Conservation (phyloP, 345 rosid genomes). For the Eucalyptus cloeziana region DNA sequence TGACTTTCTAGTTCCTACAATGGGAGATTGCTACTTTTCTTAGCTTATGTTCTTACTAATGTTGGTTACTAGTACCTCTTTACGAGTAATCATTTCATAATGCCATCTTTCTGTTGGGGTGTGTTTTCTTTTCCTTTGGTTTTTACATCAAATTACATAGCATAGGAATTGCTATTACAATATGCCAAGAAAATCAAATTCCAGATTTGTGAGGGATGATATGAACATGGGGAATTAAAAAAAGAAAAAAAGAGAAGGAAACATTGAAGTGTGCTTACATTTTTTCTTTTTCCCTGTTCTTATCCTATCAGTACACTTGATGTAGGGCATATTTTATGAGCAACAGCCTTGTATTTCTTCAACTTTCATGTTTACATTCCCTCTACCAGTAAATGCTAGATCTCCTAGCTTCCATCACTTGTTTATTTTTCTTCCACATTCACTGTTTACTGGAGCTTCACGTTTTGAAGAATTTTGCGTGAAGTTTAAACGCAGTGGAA, state of each 20-base stretch:
- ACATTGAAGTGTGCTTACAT: not conserved
- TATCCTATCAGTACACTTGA: not conserved
- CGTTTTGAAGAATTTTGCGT: constrained; percentile 16
- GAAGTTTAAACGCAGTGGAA: constrained; percentile 58
- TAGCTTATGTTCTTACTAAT: not conserved
- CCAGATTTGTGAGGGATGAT: not conserved
- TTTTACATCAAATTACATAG: not conserved
- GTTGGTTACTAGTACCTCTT: not conserved
- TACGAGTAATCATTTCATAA: not conserved
- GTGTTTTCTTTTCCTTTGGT: not conserved
- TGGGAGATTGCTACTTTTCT: not conserved
- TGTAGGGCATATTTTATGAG: not conserved
- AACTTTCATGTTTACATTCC: not conserved
- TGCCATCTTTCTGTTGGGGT: not conserved
- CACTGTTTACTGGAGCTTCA: constrained; percentile 52
- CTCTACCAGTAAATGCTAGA: not conserved
- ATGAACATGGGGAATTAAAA: not conserved
- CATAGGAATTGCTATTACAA: not conserved
- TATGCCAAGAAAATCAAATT: not conserved
- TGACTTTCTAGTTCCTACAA: not conserved
- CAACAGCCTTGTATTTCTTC: not conserved
- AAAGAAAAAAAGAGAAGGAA: not conserved
- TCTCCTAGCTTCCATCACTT: not conserved
- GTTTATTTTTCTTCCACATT: not conserved
- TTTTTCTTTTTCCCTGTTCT: not conserved